A percentile compares a stretch with the other conserved stretches of the same genome.
These are phyloP conservation scores for Arthrobotrys megalospora DNA, from an alignment of 2,329 filamentous ascomycete species.

Conservation along the genomic window DNA sequence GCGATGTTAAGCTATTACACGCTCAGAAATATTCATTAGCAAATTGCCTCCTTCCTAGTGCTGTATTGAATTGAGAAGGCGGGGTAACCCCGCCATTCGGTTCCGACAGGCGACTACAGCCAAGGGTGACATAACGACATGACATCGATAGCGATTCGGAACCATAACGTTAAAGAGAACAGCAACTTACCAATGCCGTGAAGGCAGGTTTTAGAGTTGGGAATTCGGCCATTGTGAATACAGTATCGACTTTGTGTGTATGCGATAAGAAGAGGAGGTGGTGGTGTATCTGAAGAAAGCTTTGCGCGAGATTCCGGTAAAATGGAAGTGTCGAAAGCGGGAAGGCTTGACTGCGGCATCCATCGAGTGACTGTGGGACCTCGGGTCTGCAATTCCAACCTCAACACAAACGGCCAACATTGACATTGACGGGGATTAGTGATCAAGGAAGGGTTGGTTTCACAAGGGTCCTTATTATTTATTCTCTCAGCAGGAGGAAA, in stretches of 20 bases:
- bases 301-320: slow-evolving; percentile 16
- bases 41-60: not conserved
- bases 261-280: not conserved
- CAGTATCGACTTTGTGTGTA: not conserved
- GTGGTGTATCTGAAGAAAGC: slow-evolving; percentile 5
- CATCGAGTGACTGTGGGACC: slow-evolving; percentile 19
- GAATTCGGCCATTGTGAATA: slow-evolving; percentile 28
- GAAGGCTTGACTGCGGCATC: slow-evolving; percentile 3
- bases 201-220: slow-evolving; percentile 55
- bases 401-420: slow-evolving; percentile 18
- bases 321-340: slow-evolving; percentile 31
- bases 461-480: not conserved
- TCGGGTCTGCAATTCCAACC: slow-evolving; percentile 4
- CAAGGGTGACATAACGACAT: slow-evolving; percentile 24
- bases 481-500: not conserved
- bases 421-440: not conserved
- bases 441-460: not conserved
- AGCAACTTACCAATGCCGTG: slow-evolving; percentile 39
- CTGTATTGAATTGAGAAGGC: slow-evolving; percentile 7
- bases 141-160: slow-evolving; percentile 39
- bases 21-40: not conserved
- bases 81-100: slow-evolving; percentile 31
- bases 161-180: slow-evolving; percentile 31
- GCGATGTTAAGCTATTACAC: slow-evolving; percentile 38
- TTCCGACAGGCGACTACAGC: slow-evolving; percentile 19